Evolutionary conservation across 2,329 filamentous ascomycete genomes (phyloP), one percentile per base, ranked within the genome.

Genomic region (Aureobasidium sp.): DNA sequence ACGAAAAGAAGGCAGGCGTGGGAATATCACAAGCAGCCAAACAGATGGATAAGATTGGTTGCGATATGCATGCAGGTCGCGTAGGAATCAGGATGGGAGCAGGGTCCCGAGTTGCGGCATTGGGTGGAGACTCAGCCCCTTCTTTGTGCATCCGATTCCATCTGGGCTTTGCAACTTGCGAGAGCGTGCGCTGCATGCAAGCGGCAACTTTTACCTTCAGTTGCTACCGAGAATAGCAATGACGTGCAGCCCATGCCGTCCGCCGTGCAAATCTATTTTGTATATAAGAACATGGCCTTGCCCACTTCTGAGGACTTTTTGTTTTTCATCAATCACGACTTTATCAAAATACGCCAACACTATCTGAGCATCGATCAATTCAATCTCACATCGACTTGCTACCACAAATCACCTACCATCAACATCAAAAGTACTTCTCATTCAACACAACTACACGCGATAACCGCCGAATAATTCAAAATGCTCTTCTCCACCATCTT

Each of bases 161-260:
- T 32, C 15, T 29, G 26, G 26, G 44, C 44, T 20, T 48, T 24
- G n/a, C 41, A 12, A 24, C 17, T 5, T 15, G 24, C 3, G 3
- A 15, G 2, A 47, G 51, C 51, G 51, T 55, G 51, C 32, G 24
- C 12, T 55, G 36, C 29, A 53, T 53, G 51, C 8, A 27, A 41
- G 20, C 51, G 51, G 51, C 34, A 53, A 53, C 34, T 53, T 53
- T 53, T 53, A 53, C 51, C 36, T 51, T 32, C 7, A 12, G 17
- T 15, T 32, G 46, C 56, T 52, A 51, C 57, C 57, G 57, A 60
- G 57, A 60, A 60, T 60, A 60, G 57, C 57, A 60, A 60, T 60
- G 57, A 60, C 57, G 57, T 51, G 57, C 46, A 44, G 20, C n/a
- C 20, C 7, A 20, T 51, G 34, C 36, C 43, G 29, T 39, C 43